Evolutionary conservation across 495 filamentous ascomycete genomes (phyloP).

Genomic region (Tetracladium marchalianum): DNA sequence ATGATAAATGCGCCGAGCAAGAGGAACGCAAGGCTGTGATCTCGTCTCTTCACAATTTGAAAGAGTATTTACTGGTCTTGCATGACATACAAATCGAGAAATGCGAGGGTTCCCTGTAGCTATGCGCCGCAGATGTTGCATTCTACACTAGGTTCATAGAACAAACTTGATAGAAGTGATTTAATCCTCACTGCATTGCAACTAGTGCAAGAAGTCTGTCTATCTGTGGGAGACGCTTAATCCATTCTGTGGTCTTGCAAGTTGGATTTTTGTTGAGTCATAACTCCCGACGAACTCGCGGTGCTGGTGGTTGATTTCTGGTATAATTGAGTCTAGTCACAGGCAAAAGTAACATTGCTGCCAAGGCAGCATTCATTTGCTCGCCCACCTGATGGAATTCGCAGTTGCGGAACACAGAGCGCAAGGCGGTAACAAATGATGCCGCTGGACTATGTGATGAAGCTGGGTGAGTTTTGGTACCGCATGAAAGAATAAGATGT

Average conservation of each 20-base stretch:
- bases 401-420: conserved; percentile 13
- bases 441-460: conserved; percentile 8
- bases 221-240: conserved; percentile 10
- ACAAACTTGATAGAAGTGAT: conserved; percentile 14
- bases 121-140: conserved; percentile 18
- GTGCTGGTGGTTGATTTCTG: conserved; percentile 7
- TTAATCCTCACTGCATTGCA: conserved; percentile 16
- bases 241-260: conserved; percentile 8
- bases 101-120: conserved; percentile 14
- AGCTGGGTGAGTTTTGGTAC: conserved; percentile 5
- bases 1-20: conserved; percentile 17
- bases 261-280: conserved; percentile 4
- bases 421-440: conserved; percentile 14
- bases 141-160: conserved; percentile 12
- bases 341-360: conserved; percentile 15
- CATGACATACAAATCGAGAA: conserved; percentile 16
- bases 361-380: conserved; percentile 14
- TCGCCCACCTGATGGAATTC: conserved; percentile 11
- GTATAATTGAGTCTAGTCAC: conserved; percentile 11
- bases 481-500: conserved; percentile 13
- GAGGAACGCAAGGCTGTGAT: conserved; percentile 12
- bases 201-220: conserved; percentile 14
- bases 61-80: conserved; percentile 9
- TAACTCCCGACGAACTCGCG: conserved; percentile 11
- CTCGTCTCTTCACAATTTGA: conserved; percentile 11